Evolutionary conservation across 306 rosid species (phyloP).

Genomic region (Canavalia gladiata): DNA sequence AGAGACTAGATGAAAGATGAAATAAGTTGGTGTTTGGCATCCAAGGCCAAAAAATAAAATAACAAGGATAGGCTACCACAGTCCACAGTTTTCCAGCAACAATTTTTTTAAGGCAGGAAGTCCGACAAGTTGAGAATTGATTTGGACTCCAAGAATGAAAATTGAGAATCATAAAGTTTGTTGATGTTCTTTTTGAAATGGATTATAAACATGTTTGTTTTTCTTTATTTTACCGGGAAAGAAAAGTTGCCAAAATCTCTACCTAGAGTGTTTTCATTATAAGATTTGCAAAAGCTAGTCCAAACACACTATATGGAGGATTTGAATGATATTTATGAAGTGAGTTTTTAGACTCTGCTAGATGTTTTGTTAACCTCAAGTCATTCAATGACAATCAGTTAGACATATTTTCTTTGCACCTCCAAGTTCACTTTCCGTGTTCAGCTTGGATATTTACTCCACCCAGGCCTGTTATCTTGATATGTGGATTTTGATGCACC

Average conservation of each 20-base stretch:
- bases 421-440: constrained; percentile 7
- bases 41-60: background rate
- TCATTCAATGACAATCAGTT: background rate
- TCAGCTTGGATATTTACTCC: constrained; percentile 8
- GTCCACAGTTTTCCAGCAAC: background rate
- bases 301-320: constrained; percentile 8
- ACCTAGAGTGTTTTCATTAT: background rate
- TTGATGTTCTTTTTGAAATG: background rate
- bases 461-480: background rate
- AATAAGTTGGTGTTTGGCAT: background rate
- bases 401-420: constrained; percentile 11
- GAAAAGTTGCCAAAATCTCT: constrained; percentile 12
- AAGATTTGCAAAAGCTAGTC: background rate
- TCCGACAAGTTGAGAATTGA: background rate
- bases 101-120: background rate
- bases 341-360: background rate
- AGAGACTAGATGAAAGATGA: background rate
- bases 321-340: background rate
- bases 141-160: background rate
- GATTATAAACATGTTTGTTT: constrained; percentile 18
- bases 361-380: background rate
- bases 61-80: background rate
- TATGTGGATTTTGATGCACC: background rate
- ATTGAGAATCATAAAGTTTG: constrained; percentile 1
- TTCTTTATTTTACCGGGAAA: background rate